phyloP scores from a whole-genome alignment of 176 grass and related monocot species.

The Rhynchospora pubera region DNA sequence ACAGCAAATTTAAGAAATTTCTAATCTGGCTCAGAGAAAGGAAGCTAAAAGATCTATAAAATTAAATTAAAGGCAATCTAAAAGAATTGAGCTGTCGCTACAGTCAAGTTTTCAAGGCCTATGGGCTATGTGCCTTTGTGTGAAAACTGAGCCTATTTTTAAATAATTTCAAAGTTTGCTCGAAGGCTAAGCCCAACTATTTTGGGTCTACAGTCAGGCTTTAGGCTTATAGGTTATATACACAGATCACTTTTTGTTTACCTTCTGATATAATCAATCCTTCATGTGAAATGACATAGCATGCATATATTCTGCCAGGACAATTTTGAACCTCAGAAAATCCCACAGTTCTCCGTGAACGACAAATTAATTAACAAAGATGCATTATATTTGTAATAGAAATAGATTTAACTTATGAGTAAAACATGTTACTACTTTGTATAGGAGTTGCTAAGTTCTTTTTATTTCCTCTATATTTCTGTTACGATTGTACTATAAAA shows the following conservation, averaged over 20 bases:
- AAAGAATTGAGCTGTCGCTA: no score
- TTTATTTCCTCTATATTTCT: not conserved
- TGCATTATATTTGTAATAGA: no score
- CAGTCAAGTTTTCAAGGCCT: no score
- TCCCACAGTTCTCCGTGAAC: not conserved
- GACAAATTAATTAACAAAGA: no score
- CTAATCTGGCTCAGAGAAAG: not conserved
- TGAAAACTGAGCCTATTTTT: not conserved
- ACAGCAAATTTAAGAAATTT: not conserved
- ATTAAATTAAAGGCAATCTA: no score
- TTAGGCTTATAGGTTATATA: not conserved
- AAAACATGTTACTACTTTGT: no score
- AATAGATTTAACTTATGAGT: no score
- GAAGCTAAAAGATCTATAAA: no score
- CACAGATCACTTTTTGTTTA: not conserved
- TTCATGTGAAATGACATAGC: not conserved
- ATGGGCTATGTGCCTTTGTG: not conserved
- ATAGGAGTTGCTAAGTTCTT: not conserved
- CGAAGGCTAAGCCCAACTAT: not conserved
- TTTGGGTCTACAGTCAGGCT: not conserved
- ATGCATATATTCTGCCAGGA: not conserved
- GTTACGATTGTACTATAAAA: not conserved
- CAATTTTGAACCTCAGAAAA: not conserved
- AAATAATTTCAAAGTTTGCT: not conserved
- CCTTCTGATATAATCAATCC: not conserved